Evolutionary conservation across 768 basidiomycete genomes (phyloP).

Genomic region (Termitomyces sp.): DNA sequence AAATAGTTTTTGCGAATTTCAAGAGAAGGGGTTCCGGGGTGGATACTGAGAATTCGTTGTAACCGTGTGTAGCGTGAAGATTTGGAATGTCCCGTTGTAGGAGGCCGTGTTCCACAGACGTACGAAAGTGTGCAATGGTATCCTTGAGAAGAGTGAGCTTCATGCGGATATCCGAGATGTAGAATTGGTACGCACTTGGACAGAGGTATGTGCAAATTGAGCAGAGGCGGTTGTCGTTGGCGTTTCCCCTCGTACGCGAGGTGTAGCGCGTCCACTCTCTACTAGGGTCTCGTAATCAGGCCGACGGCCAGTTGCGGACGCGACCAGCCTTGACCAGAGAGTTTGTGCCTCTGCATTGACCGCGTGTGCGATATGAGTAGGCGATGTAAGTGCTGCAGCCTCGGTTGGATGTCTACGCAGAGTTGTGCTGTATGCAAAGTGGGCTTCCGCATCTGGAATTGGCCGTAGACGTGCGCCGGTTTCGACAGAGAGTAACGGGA

Average conservation of each 20-base stretch:
- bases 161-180: neutral
- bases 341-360: conserved; percentile 46
- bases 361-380: conserved; percentile 43
- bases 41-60: conserved; percentile 91
- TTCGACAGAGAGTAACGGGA: conserved; percentile 54
- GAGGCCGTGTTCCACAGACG: conserved; percentile 61
- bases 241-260: conserved; percentile 23
- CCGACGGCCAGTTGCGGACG: conserved; percentile 35
- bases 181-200: conserved; percentile 46
- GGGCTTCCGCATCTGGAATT: conserved; percentile 59
- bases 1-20: conserved; percentile 94
- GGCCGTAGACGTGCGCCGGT: conserved; percentile 49
- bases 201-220: conserved; percentile 61
- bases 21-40: conserved; percentile 75
- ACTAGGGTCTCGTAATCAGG: conserved; percentile 20
- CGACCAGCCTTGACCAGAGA: conserved; percentile 48
- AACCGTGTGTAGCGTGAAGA: conserved; percentile 70
- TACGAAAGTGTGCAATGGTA: conserved; percentile 67
- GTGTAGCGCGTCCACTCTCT: conserved; percentile 37
- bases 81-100: conserved; percentile 56
- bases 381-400: conserved; percentile 38
- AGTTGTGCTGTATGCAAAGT: conserved; percentile 84
- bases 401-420: conserved; percentile 65
- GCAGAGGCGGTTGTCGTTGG: conserved; percentile 59
- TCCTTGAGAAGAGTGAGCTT: conserved; percentile 42